These are phyloP conservation scores for Penicillium oxalicum DNA, from an alignment of 2,329 filamentous ascomycete species.

Conservation along the genomic window DNA sequence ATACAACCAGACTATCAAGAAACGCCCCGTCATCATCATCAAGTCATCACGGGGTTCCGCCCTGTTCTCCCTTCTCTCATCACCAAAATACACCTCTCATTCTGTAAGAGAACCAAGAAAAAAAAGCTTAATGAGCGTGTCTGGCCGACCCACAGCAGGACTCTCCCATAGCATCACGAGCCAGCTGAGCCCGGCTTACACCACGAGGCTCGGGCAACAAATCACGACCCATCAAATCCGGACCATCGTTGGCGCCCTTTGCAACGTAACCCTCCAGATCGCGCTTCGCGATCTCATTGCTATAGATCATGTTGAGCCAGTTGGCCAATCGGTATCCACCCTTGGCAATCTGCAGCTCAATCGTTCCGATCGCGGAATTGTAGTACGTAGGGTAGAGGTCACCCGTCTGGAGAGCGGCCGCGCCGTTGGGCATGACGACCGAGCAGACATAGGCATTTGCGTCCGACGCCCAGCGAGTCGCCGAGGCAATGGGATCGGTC, in stretches of 20 bases:
- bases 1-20: too few species aligned
- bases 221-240: slow-evolving; percentile 5
- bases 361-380: slow-evolving; percentile 42
- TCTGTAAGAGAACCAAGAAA: too few species aligned
- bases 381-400: slow-evolving; percentile 59
- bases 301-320: slow-evolving; percentile 32
- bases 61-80: too few species aligned
- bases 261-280: slow-evolving; percentile 3
- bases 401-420: slow-evolving; percentile 50
- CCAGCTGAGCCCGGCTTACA: slow-evolving; percentile 15
- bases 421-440: slow-evolving; percentile 58
- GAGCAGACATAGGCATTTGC: slow-evolving; percentile 61
- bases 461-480: slow-evolving; percentile 60
- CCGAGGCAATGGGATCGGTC: slow-evolving; percentile 49
- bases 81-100: too few species aligned
- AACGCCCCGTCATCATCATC: too few species aligned
- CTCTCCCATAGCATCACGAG: slow-evolving; percentile 18
- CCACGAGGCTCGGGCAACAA: slow-evolving; percentile 8
- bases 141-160: slow-evolving; percentile 12
- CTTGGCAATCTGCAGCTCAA: slow-evolving; percentile 62
- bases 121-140: slow-evolving; percentile 7
- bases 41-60: too few species aligned
- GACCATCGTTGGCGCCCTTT: neutral
- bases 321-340: slow-evolving; percentile 63
- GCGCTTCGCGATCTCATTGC: slow-evolving; percentile 10